Percentiles rank a stretch among this genome's conserved stretches.
These are phyloP conservation scores for Plicaturopsis crispa DNA, from an alignment of 768 basidiomycete species.

Conservation along the genomic window DNA sequence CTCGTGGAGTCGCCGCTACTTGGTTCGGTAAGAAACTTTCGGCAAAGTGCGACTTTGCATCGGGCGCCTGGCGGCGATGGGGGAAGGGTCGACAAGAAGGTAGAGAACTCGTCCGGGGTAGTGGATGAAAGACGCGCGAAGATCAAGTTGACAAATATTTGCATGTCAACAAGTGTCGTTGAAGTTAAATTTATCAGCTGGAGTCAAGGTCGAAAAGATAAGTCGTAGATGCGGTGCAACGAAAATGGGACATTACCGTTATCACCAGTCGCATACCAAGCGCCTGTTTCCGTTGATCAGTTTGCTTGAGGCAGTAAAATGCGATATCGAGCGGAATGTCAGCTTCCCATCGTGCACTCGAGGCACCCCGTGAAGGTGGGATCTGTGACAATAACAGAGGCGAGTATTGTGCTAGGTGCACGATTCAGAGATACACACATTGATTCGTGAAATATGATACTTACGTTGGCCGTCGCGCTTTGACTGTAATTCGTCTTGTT, in stretches of 20 bases:
- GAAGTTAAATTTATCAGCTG: slow-evolving; percentile 35
- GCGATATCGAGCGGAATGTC: slow-evolving; percentile 27
- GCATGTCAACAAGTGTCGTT: slow-evolving; percentile 27
- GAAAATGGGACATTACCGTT: slow-evolving; percentile 6
- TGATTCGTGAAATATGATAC: slow-evolving; percentile 7
- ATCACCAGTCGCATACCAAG: slow-evolving; percentile 26
- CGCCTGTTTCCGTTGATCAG: slow-evolving; percentile 18
- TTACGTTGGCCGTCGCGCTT: slow-evolving; percentile 29
- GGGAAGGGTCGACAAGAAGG: slow-evolving; percentile 28
- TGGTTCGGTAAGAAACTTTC: slow-evolving; percentile 23
- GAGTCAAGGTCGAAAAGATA: slow-evolving; percentile 1
- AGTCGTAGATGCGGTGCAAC: slow-evolving; percentile 1
- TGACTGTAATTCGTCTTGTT: slow-evolving; percentile 47
- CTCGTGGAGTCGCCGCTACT: slow-evolving; percentile 7
- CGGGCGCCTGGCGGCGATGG: slow-evolving; percentile 25
- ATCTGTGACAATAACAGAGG: slow-evolving; percentile 52
- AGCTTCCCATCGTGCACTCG: slow-evolving; percentile 47
- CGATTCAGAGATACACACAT: too few species aligned
- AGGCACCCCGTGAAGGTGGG: slow-evolving; percentile 40
- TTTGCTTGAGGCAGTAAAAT: slow-evolving; percentile 27
- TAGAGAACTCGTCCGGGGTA: slow-evolving; percentile 19
- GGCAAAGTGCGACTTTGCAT: slow-evolving; percentile 38
- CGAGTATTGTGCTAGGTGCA: slow-evolving; percentile 32
- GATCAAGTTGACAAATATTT: slow-evolving; percentile 26
- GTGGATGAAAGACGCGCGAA: slow-evolving; percentile 26